A percentile compares a stretch with the other conserved stretches of the same genome.
Evolutionary conservation across 1,284 basidiomycete genomes (phyloP).

Genomic region (Phylloboletellus chloephorus): DNA sequence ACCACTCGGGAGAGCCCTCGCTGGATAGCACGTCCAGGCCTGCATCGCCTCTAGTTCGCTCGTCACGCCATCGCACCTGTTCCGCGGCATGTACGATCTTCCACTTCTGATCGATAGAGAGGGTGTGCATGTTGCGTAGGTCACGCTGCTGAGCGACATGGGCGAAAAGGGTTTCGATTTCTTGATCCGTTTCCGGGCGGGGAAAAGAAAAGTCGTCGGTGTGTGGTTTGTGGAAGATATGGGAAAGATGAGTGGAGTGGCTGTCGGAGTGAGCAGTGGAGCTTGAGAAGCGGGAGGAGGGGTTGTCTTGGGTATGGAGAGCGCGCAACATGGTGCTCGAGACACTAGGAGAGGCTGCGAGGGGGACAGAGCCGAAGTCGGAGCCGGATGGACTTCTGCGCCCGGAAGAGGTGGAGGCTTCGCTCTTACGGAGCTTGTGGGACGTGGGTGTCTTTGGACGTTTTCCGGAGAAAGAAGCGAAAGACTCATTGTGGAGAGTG

Average conservation of each 20-base stretch:
- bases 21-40: constrained; percentile 48
- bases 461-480: constrained; percentile 34
- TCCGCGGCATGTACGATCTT: constrained; percentile 83
- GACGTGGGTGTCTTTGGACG: constrained; percentile 35
- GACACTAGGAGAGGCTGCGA: constrained; percentile 33
- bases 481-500: constrained; percentile 50
- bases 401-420: constrained; percentile 44
- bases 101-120: constrained; percentile 89
- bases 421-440: constrained; percentile 47
- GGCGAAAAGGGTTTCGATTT: constrained; percentile 76
- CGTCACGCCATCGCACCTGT: constrained; percentile 74
- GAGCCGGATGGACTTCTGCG: constrained; percentile 39
- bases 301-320: constrained; percentile 52
- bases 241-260: constrained; percentile 51
- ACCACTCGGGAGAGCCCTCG: constrained; percentile 79
- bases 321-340: constrained; percentile 39
- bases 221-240: constrained; percentile 48
- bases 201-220: constrained; percentile 68
- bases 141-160: constrained; percentile 66
- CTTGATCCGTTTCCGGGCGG: constrained; percentile 65
- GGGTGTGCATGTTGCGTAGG: constrained; percentile 51
- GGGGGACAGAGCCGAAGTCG: constrained; percentile 43
- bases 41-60: constrained; percentile 52
- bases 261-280: constrained; percentile 46
- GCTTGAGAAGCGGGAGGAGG: constrained; percentile 58